Conservation (phyloP, 2,329 filamentous ascomycete species). For the Pseudocercospora cruenta region DNA sequence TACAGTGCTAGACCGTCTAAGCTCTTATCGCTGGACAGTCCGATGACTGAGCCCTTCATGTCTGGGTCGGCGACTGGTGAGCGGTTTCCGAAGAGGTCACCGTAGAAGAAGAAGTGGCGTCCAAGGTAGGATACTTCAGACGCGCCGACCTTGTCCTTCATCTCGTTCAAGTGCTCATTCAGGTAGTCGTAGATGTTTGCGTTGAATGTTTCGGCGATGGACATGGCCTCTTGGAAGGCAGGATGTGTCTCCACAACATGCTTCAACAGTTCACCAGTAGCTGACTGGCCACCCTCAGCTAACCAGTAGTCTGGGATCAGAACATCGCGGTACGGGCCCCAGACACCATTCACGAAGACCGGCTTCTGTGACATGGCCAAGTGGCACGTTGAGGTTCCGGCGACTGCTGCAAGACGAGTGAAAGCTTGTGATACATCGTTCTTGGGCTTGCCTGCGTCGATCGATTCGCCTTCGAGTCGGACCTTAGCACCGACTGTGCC, state of each 20-base stretch:
- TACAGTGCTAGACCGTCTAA: constrained; percentile 85
- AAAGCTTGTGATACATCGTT: constrained; percentile 94
- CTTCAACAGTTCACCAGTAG: constrained; percentile 90
- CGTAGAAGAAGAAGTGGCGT: constrained; percentile 98
- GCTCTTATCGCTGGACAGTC: constrained; percentile 82
- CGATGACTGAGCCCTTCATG: constrained; percentile 90
- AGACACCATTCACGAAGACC: constrained; percentile 92
- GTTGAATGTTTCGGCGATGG: constrained; percentile 78
- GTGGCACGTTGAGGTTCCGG: constrained; percentile 96
- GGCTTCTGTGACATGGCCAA: constrained; percentile 92
- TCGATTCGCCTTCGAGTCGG: constrained; percentile 61
- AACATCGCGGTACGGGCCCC: constrained; percentile 96
- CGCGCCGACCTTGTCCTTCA: constrained; percentile 69
- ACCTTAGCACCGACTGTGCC: constrained; percentile 98
- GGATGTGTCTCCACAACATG: constrained; percentile 95
- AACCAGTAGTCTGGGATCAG: constrained; percentile 93
- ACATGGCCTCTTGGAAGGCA: constrained; percentile 78
- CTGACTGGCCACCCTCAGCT: constrained; percentile 94
- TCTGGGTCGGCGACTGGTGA: constrained; percentile 89
- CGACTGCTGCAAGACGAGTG: constrained; percentile 87
- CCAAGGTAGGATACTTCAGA: constrained; percentile 83
- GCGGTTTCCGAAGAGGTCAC: constrained; percentile 94
- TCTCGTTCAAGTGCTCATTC: constrained; percentile 79
- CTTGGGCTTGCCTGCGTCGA: constrained; percentile 68
- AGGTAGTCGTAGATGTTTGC: constrained; percentile 94